Evolutionary conservation across 139 green algal species (phyloP), one percentile per base, ranked within the genome.

Genomic region (Chlorella sp.): DNA sequence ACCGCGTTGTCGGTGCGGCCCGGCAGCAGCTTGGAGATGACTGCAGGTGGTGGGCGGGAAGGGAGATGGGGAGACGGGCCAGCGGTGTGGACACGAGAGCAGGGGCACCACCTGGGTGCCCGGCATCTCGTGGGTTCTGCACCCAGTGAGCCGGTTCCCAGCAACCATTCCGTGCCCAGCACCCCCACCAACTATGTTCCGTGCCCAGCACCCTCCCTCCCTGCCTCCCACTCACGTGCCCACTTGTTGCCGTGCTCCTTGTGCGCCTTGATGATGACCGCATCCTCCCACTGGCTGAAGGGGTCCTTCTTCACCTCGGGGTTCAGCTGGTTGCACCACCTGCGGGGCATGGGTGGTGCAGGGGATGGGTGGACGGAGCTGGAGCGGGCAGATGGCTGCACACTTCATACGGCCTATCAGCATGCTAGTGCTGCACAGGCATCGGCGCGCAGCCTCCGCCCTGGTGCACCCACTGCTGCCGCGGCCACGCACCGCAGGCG

Each of bases 271-370:
- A 96, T 88, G 75, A 96, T 94, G 32, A 94, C 86, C 0, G 90
- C 90, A 81, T 96, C 93, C 83, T 96, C 93, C 83, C 89, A 95
- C 7, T 95, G 86, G 38, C 76, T 91, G 82, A 96, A 96, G 2
- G 95, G 87, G 0, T 88, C 89, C 80, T 94, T 96, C 62, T 95
- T 96, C 13, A 98, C 89, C 30, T 88, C 85, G 22, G 94, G 94
- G 75, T 96, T 93, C 28, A 97, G 90, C 87, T 97, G 94, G 85
- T 97, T 97, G 89, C 89, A 95, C 93, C 94, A 97, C 60, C 93
- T 94, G 81, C 70, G 54, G 0, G n/a, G 60, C 28, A 11, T 43
- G 43, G 73, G 22, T 28, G 28, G 28, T 16, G 30, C n/a, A 58
- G 26, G 72, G 41, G 41, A 77, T 36, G 14, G 22, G 1, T 36